A percentile compares a stretch with the other conserved stretches of the same genome.
Evolutionary conservation across 2,329 filamentous ascomycete genomes (phyloP).

Genomic region (Fusarium sp.): DNA sequence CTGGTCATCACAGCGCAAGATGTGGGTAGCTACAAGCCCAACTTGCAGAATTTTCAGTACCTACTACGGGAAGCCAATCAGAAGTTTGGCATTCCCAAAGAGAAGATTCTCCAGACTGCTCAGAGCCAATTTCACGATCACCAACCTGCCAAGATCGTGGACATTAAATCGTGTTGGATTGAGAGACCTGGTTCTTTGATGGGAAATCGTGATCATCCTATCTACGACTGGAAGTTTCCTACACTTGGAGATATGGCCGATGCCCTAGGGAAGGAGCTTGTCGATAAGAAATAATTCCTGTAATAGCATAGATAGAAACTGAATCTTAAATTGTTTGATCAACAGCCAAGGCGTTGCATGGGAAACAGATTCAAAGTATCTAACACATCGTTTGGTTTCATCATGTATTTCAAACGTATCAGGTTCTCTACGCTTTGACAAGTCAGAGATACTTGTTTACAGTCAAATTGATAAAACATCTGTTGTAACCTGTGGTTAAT

Average conservation of each 20-base stretch:
- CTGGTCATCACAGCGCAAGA: conserved; percentile 75
- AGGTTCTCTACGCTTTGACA: not conserved
- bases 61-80: conserved; percentile 65
- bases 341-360: not conserved
- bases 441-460: not conserved
- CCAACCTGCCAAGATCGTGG: conserved; percentile 68
- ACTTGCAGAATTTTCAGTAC: conserved; percentile 72
- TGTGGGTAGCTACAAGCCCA: conserved; percentile 78
- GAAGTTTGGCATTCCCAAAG: conserved; percentile 66
- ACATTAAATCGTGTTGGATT: conserved; percentile 72
- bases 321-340: not conserved
- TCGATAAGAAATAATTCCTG: not conserved
- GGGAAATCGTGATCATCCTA: conserved; percentile 56
- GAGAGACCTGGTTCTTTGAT: conserved; percentile 55
- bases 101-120: conserved; percentile 71
- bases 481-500: not conserved
- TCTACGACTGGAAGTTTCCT: conserved; percentile 67
- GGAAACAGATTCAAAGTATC: not conserved
- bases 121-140: conserved; percentile 79
- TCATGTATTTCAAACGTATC: not conserved
- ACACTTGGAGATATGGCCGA: conserved; percentile 71
- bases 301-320: not conserved
- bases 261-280: conserved; percentile 42
- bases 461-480: not conserved
- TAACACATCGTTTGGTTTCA: not conserved